These are phyloP conservation scores for Globisporangium acanthophoron DNA, from an alignment of 352 stramenopile genomes.

Conservation along the genomic window DNA sequence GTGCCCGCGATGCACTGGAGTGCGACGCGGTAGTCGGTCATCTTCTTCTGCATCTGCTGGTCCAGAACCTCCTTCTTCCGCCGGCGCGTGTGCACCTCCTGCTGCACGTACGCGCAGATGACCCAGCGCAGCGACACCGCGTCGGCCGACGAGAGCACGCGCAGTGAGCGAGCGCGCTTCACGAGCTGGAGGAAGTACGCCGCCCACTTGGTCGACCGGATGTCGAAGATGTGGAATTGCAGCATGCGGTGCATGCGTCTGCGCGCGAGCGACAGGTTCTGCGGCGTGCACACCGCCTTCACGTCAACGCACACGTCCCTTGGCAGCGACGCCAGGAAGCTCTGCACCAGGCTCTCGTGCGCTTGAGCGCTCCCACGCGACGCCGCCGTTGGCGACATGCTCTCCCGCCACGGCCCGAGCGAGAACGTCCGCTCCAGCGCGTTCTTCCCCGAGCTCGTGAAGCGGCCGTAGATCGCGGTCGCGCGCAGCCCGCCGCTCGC, in stretches of 20 bases:
- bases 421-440: conserved; percentile 7
- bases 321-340: conserved; percentile 27
- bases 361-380: conserved; percentile 10
- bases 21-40: conserved; percentile 80
- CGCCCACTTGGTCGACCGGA: conserved; percentile 74
- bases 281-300: conserved; percentile 31
- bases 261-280: conserved; percentile 18
- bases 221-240: conserved; percentile 58
- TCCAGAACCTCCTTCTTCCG: conserved; percentile 42
- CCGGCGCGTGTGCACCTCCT: conserved; percentile 35
- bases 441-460: background rate
- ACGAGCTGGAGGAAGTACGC: conserved; percentile 71
- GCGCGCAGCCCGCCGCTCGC: conserved; percentile 4
- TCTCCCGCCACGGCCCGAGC: conserved; percentile 10
- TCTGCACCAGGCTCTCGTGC: conserved; percentile 28
- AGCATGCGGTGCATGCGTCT: conserved; percentile 34
- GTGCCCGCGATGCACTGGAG: conserved; percentile 74
- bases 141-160: conserved; percentile 21
- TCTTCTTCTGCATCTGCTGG: conserved; percentile 60
- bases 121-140: conserved; percentile 58
- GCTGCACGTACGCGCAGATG: conserved; percentile 50
- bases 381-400: background rate
- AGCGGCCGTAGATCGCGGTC: conserved; percentile 10
- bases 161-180: conserved; percentile 21
- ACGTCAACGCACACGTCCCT: conserved; percentile 43